Evolutionary conservation across 2,329 filamentous ascomycete genomes (phyloP).

Genomic region (Paraphoma chrysanthemicola): DNA sequence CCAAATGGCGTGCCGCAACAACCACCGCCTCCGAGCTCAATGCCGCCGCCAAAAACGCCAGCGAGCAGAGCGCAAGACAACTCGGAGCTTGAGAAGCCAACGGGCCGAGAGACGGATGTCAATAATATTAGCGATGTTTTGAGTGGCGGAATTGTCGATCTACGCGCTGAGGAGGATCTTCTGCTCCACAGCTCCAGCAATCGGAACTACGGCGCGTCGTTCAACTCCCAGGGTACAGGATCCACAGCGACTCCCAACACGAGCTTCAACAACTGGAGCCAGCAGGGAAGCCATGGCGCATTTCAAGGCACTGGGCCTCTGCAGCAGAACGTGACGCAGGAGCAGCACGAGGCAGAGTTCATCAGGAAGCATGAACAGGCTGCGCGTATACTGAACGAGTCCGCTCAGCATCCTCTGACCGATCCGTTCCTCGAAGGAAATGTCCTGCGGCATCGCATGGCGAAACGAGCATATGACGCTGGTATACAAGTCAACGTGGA

Average conservation of each 20-base stretch:
- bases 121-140: conserved; percentile 87
- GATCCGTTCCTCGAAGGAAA: conserved; percentile 76
- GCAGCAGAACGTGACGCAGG: conserved; percentile 67
- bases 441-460: conserved; percentile 61
- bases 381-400: conserved; percentile 66
- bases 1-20: conserved; percentile 28
- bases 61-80: conserved; percentile 53
- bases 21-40: conserved; percentile 49
- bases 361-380: conserved; percentile 72
- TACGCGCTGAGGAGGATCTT: conserved; percentile 85
- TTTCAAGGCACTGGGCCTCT: conserved; percentile 49
- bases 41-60: conserved; percentile 70
- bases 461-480: conserved; percentile 64
- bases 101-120: conserved; percentile 61
- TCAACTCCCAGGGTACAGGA: conserved; percentile 45
- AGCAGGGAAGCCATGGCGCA: conserved; percentile 45
- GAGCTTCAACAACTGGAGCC: conserved; percentile 56
- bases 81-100: conserved; percentile 59
- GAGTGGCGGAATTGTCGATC: conserved; percentile 83
- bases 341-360: conserved; percentile 70
- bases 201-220: conserved; percentile 56
- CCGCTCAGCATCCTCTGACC: conserved; percentile 72
- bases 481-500: conserved; percentile 66
- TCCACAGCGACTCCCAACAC: conserved; percentile 50
- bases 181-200: conserved; percentile 71